Percentiles rank a stretch among this genome's conserved stretches.
Conservation (phyloP, 1,284 basidiomycete species). For the Ganoderma meredithae region DNA sequence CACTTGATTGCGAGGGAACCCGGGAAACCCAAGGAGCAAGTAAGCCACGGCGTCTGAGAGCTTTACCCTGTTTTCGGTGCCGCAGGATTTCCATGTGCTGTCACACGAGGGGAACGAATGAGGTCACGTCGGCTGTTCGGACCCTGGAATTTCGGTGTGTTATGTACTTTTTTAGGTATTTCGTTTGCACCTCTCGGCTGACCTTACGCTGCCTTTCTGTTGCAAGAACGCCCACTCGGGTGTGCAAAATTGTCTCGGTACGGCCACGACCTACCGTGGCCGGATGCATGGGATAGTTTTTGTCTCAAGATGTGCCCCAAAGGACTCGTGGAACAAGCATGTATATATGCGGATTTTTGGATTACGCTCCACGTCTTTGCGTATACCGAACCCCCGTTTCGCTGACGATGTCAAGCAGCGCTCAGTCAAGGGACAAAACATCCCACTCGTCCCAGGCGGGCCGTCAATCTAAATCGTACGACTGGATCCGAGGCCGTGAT, state of each 20-base stretch:
- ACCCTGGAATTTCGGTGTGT: conserved; percentile 6
- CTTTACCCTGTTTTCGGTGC: conserved; percentile 11
- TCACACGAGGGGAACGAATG: conserved; percentile 18
- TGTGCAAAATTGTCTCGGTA: neutral
- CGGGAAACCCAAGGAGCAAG: conserved; percentile 6
- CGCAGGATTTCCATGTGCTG: conserved; percentile 6
- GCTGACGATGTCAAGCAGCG: conserved; percentile 7
- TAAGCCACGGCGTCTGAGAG: conserved; percentile 11
- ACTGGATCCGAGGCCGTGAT: neutral
- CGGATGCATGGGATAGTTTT: neutral
- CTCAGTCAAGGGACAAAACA: neutral
- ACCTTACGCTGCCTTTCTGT: neutral
- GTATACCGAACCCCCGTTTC: neutral
- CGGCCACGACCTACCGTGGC: conserved; percentile 2
- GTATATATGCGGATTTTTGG: neutral
- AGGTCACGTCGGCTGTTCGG: conserved; percentile 7
- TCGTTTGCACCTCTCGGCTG: neutral
- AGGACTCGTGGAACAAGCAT: neutral
- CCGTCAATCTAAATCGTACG: conserved; percentile 6
- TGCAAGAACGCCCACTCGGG: neutral
- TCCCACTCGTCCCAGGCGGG: neutral
- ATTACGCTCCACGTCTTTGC: conserved; percentile 4
- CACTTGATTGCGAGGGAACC: conserved; percentile 11
- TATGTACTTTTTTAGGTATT: conserved; percentile 3
- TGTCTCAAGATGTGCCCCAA: neutral